Evolutionary conservation across 768 basidiomycete species (phyloP).

Genomic region (Leucocoprinus birnbaumii): DNA sequence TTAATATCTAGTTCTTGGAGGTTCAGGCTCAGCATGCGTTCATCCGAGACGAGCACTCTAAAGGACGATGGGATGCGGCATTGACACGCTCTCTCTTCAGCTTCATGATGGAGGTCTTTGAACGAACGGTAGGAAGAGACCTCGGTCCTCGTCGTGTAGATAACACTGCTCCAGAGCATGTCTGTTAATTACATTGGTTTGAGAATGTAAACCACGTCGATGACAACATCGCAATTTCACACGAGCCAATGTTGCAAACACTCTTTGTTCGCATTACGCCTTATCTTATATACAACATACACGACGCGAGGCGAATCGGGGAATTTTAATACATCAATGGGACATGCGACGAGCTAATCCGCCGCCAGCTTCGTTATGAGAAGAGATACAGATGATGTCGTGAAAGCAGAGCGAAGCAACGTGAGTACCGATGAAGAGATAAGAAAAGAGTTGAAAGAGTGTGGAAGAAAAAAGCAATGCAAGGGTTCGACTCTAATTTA

Average conservation of each 20-base stretch:
- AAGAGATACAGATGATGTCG: constrained; percentile 40
- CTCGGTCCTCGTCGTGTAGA: constrained; percentile 62
- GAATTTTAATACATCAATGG: constrained; percentile 16
- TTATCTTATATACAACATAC: constrained; percentile 18
- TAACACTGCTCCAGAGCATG: constrained; percentile 63
- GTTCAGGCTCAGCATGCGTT: constrained; percentile 98
- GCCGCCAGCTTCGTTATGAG: constrained; percentile 33
- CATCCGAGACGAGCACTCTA: constrained; percentile 87
- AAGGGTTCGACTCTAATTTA: constrained; percentile 80
- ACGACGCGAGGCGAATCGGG: constrained; percentile 15
- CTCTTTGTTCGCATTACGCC: constrained; percentile 14
- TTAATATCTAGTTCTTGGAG: constrained; percentile 69
- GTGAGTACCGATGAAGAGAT: constrained; percentile 39
- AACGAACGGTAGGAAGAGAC: constrained; percentile 82
- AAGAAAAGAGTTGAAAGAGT: constrained; percentile 41
- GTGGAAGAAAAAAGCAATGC: constrained; percentile 45
- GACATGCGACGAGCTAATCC: constrained; percentile 20
- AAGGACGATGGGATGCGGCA: constrained; percentile 96
- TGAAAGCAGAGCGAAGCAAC: constrained; percentile 27
- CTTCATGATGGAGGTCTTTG: constrained; percentile 94
- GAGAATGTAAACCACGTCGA: background rate
- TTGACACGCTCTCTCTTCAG: constrained; percentile 75
- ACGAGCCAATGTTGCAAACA: constrained; percentile 9
- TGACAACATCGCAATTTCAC: background rate
- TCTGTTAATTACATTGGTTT: constrained; percentile 48